A percentile compares a stretch with the other conserved stretches of the same genome.
Evolutionary conservation across 495 filamentous ascomycete species (phyloP).

Genomic region (Neurospora sp.): DNA sequence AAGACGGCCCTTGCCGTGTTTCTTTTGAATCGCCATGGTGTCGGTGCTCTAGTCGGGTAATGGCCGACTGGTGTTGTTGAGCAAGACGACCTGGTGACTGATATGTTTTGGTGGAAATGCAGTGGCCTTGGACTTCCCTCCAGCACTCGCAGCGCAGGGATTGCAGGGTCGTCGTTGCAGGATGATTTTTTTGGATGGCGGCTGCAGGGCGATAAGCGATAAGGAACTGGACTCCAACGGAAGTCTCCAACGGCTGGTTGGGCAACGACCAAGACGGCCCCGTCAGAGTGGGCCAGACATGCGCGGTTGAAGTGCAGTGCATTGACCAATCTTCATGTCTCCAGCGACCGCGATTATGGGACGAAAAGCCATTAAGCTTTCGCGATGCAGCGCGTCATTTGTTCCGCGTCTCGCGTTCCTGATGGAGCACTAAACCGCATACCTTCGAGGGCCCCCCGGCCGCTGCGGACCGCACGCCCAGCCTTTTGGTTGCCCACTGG

Average conservation of each 20-base stretch:
- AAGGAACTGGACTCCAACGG: conserved; percentile 5
- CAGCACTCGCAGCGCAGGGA: conserved; percentile 1
- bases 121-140: neutral
- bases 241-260: neutral
- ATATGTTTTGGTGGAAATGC: neutral
- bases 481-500: neutral
- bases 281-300: neutral
- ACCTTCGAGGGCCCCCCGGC: neutral
- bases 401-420: neutral
- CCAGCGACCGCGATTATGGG: neutral
- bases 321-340: neutral
- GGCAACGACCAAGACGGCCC: neutral
- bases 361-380: neutral
- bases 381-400: neutral
- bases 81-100: neutral
- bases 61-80: conserved; percentile 5
- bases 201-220: conserved; percentile 19
- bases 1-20: conserved; percentile 97
- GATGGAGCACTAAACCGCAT: neutral
- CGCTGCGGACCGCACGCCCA: neutral
- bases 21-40: conserved; percentile 94
- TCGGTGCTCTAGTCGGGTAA: conserved; percentile 4
- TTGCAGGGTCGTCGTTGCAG: conserved; percentile 2
- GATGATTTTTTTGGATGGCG: conserved; percentile 2
- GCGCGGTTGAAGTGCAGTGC: neutral